Base-by-base conservation (phyloP, 768 basidiomycete genomes). In the Dioszegia hungarica region DNA sequence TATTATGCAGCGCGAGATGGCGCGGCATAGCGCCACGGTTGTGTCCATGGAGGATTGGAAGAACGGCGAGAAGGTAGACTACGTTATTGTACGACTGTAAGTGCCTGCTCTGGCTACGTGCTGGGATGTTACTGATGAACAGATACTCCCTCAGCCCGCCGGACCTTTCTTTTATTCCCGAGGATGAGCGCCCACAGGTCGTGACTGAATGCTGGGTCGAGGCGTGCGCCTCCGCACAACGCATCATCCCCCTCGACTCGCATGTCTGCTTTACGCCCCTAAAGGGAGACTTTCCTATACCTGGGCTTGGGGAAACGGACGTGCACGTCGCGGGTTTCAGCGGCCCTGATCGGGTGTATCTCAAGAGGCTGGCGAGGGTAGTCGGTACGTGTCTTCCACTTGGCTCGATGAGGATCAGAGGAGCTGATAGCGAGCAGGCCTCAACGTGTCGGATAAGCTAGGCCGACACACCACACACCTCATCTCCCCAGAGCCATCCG, bases 121-220 rank as follows among this genome's bases (percentile, higher is more conserved):
- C 15, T 12, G 2, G 11, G 20, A 44, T 25, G 19, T 4, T 14
- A 10, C 19, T 34, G 19, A 49, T 24, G n/a, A 15, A 15, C 36
- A 51, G 49, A 25, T 24, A 33, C 39, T 34, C 20, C 12, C 19
- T 22, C 15, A 25, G 27, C 19, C 44, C 10, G 20, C 36, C 37
- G 3, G 29, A 46, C 22, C 34, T 51, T 3, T 36, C 29, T 10
- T 28, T 15, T 14, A 45, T 38, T 19, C 29, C 41, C 5, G 27
- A 25, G 27, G 59, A 54, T 6, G 29, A 54, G 12, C 41, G 33
- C 4, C 56, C 72, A 1, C 62, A 59, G 15, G 54, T 75, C 25
- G 83, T 91, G 40, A 94, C 92, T 0, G 92, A 95, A 74, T 93
- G 89, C 70, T 97, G 92, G 92, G 79, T 97, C 1, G 92, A 97